Base-by-base conservation (phyloP, 148 eudicot species). In the Cornus suecica region DNA sequence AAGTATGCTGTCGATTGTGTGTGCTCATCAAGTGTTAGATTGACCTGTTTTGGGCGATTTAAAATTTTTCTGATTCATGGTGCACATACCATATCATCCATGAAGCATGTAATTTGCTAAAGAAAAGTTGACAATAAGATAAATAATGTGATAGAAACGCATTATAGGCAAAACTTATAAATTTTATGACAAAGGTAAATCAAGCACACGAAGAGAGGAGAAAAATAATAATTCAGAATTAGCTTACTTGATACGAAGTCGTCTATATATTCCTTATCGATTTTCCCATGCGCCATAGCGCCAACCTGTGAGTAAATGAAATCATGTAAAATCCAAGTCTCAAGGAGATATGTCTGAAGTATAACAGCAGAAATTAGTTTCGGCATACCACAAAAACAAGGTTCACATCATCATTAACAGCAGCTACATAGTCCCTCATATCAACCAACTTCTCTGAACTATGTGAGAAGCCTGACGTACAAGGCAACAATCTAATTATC, bases 281-380 rank as follows among this genome's bases (percentile, higher is more conserved):
- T 89, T 84, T 88, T 95, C 81, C 97, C 99, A 85, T 95, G 97
- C 77, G 99, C 91, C 97, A 95, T 95, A 68, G 99, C 97, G 84
- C 99, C 99, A 78, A 95, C 94, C 99, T 95, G 82, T 62, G 82
- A 23, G 70, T 54, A 23, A 63, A 77, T 32, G 29, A 75, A 23
- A 70, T 70, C 65, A 84, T 34, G 41, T 52, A 26, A 70, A 25
- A 4, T 28, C 29, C 68, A 76, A 77, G 60, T 23, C 69, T 30
- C 1, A 70, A 34, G 25, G 61, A 70, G 71, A 20, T 25, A 56
- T 37, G 71, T 60, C 62, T 28, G 10, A 24, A 76, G 31, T 58
- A 65, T 22, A 32, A 41, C 64, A 25, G 66, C 10, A 24, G 10
- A 34, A 30, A 51, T 20, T 69, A 42, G 1, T 66, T 66, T 51